These are phyloP conservation scores for Alternaria arbusti DNA, from an alignment of 2,329 filamentous ascomycete species.

Conservation along the genomic window DNA sequence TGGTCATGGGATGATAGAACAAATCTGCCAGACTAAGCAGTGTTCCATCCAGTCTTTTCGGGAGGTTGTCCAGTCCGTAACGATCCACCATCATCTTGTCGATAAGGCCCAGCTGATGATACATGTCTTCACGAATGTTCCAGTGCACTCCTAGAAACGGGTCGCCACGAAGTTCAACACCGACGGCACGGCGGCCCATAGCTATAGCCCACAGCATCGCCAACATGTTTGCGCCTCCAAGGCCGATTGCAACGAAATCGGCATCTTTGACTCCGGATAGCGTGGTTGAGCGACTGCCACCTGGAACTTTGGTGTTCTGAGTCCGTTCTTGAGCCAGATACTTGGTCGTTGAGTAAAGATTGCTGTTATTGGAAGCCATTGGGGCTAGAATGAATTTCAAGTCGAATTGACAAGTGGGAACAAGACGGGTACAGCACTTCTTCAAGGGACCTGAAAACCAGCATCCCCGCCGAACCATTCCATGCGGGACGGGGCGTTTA, in stretches of 20 bases:
- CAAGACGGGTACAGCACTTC: background rate
- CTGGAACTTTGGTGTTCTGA: conserved; percentile 1
- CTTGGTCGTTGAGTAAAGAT: conserved; percentile 1
- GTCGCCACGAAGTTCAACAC: conserved; percentile 22
- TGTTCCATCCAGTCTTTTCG: conserved; percentile 19
- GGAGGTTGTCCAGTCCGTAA: conserved; percentile 13
- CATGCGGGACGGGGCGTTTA: background rate
- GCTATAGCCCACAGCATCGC: conserved; percentile 26
- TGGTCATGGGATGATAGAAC: conserved; percentile 17
- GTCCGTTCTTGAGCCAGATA: conserved; percentile 10
- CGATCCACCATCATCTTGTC: conserved; percentile 25
- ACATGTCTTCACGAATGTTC: conserved; percentile 27
- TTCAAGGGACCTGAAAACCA: background rate
- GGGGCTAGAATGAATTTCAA: background rate
- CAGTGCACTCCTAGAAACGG: conserved; percentile 27
- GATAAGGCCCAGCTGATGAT: conserved; percentile 25
- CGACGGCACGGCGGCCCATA: conserved; percentile 19
- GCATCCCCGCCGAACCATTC: background rate
- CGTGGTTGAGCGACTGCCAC: conserved; percentile 5
- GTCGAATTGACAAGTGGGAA: background rate
- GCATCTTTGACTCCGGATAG: conserved; percentile 22
- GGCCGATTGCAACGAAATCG: conserved; percentile 23
- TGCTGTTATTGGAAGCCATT: conserved; percentile 2
- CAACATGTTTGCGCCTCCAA: conserved; percentile 24
- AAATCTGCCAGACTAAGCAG: conserved; percentile 15